Evolutionary conservation across 1,284 basidiomycete species (phyloP).

Genomic region (Apiotrichum porosum): DNA sequence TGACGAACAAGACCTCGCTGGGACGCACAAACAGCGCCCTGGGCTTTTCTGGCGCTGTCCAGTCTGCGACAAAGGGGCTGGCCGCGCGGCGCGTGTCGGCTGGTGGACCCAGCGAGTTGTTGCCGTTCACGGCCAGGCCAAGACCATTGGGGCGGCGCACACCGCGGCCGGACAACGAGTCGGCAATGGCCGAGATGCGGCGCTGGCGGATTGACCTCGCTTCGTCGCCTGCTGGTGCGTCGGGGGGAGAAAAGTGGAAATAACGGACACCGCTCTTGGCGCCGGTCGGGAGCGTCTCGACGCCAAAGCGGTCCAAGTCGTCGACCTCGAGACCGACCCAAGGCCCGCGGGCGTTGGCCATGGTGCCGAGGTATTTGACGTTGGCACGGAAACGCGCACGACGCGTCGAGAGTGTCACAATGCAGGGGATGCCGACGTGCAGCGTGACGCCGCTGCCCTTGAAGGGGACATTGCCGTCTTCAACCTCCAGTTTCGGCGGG

Average conservation of each 20-base stretch:
- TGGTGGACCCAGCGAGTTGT: background rate
- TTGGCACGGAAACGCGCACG: conserved; percentile 77
- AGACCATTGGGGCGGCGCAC: background rate
- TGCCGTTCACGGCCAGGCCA: background rate
- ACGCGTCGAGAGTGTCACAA: conserved; percentile 64
- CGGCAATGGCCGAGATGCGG: conserved; percentile 22
- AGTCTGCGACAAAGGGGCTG: conserved; percentile 15
- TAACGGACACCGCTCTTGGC: conserved; percentile 29
- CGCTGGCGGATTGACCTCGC: conserved; percentile 16
- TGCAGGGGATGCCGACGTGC: conserved; percentile 84
- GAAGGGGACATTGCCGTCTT: conserved; percentile 17
- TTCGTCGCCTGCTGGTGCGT: background rate
- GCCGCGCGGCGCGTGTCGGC: background rate
- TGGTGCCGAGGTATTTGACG: conserved; percentile 79
- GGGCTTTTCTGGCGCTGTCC: conserved; percentile 18
- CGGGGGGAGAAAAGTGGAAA: conserved; percentile 26
- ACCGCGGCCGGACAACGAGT: conserved; percentile 7
- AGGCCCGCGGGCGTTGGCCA: conserved; percentile 65
- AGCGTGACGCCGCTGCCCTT: conserved; percentile 60
- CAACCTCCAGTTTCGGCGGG: conserved; percentile 11
- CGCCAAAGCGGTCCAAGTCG: conserved; percentile 52
- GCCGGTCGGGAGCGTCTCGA: conserved; percentile 27
- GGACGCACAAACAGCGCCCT: conserved; percentile 41
- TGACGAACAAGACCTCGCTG: conserved; percentile 37
- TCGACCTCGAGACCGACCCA: conserved; percentile 92